phyloP scores from a whole-genome alignment of 2,329 filamentous ascomycete species.

The Colletotrichum tropicale region DNA sequence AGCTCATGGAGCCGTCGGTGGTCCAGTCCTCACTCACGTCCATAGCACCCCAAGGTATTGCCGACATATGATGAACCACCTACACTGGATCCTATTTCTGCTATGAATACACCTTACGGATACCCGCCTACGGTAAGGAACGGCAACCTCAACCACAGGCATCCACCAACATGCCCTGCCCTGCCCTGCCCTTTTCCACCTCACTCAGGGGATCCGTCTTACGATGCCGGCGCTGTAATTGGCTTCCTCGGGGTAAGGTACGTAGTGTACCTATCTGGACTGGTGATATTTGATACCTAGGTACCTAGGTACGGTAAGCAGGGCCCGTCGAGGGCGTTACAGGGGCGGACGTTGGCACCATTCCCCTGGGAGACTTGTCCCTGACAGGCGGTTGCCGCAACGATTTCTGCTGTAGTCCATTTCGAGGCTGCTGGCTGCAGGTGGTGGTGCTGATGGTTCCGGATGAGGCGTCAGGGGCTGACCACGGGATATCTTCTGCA shows the following conservation, averaged over 20 bases:
- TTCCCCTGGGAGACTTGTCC: background rate
- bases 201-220: background rate
- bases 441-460: background rate
- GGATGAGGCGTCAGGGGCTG: slow-evolving; percentile 7
- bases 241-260: background rate
- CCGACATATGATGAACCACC: slow-evolving; percentile 14
- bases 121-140: background rate
- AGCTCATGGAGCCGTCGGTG: background rate
- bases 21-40: background rate
- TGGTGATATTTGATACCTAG: background rate
- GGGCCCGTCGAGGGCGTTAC: background rate
- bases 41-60: background rate
- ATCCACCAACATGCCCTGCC: background rate
- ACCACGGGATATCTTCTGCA: background rate
- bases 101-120: background rate
- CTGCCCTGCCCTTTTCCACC: background rate
- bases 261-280: background rate
- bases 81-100: background rate
- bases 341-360: slow-evolving; percentile 5
- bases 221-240: slow-evolving; percentile 4
- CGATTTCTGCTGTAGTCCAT: background rate
- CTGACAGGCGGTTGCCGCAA: slow-evolving; percentile 17
- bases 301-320: background rate
- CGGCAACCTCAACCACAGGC: background rate
- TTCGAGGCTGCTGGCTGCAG: background rate